These are phyloP conservation scores for Graphiopsis chlorocephala DNA, from an alignment of 2,329 filamentous ascomycete species.

Conservation along the genomic window DNA sequence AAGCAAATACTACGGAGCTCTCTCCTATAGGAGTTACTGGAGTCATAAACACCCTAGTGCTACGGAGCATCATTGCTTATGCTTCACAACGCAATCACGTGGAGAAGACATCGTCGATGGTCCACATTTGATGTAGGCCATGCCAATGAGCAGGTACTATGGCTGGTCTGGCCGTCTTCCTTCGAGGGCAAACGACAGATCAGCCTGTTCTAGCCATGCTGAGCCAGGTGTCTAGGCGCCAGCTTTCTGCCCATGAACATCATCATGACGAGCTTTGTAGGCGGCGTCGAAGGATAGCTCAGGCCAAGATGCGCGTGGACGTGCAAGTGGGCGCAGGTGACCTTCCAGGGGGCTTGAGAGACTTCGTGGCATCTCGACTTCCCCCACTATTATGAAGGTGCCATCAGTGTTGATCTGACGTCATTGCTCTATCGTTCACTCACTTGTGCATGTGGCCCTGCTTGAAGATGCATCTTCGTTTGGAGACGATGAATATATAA, in stretches of 20 bases:
- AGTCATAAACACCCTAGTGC: not conserved
- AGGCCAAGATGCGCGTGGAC: not conserved
- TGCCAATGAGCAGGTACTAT: not conserved
- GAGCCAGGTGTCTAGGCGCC: conserved; percentile 2
- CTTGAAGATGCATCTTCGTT: not conserved
- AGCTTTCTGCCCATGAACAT: not conserved
- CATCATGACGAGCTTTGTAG: conserved; percentile 5
- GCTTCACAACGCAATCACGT: conserved; percentile 1
- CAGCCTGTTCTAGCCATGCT: conserved; percentile 11
- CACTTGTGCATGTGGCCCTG: not conserved
- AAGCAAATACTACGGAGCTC: too few relatives aligned
- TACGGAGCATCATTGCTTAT: not conserved
- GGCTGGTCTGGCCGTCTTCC: not conserved
- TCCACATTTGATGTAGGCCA: not conserved
- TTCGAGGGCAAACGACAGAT: not conserved
- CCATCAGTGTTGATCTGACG: not conserved
- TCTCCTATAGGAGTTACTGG: too few relatives aligned
- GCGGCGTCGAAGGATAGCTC: not conserved
- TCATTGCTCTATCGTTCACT: not conserved
- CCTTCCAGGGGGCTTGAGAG: not conserved
- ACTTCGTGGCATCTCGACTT: not conserved
- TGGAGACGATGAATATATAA: not conserved
- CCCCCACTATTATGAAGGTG: not conserved
- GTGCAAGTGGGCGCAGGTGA: conserved; percentile 9
- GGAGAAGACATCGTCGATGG: not conserved